Evolutionary conservation across 352 stramenopile genomes (phyloP).

Genomic region (Globisporangium cederbergense): DNA sequence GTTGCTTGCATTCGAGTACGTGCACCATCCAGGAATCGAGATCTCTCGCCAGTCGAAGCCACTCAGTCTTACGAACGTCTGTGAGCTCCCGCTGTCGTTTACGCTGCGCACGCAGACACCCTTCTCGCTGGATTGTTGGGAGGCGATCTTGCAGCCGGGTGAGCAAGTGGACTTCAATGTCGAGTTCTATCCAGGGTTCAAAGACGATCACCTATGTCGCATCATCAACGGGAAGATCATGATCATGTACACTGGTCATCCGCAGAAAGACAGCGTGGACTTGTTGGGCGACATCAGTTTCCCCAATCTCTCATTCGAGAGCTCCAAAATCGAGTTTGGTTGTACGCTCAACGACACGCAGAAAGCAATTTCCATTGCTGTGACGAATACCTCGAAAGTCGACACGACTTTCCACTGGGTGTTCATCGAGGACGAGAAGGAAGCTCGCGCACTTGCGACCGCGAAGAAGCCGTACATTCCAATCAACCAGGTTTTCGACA

Average conservation of each 20-base stretch:
- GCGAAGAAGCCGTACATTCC: slow-evolving; percentile 85
- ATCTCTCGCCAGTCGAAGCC: slow-evolving; percentile 66
- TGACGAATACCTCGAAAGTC: slow-evolving; percentile 91
- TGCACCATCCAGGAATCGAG: slow-evolving; percentile 68
- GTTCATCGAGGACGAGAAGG: slow-evolving; percentile 92
- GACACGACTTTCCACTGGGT: slow-evolving; percentile 89
- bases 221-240: slow-evolving; percentile 82
- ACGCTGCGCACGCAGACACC: slow-evolving; percentile 86
- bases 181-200: slow-evolving; percentile 93
- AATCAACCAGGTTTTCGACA: slow-evolving; percentile 94
- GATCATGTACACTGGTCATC: slow-evolving; percentile 85
- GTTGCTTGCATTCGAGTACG: slow-evolving; percentile 86
- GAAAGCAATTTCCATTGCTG: slow-evolving; percentile 77
- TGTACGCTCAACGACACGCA: slow-evolving; percentile 95
- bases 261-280: slow-evolving; percentile 87
- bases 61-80: slow-evolving; percentile 85
- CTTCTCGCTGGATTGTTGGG: slow-evolving; percentile 91
- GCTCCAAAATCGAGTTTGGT: slow-evolving; percentile 89
- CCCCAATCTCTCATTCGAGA: slow-evolving; percentile 93
- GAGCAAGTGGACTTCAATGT: slow-evolving; percentile 83
- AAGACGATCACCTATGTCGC: slow-evolving; percentile 88
- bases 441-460: slow-evolving; percentile 48
- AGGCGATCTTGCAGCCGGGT: slow-evolving; percentile 79
- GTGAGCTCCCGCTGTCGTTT: slow-evolving; percentile 88
- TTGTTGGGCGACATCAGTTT: slow-evolving; percentile 92